A percentile compares a stretch with the other conserved stretches of the same genome.
Conservation (phyloP, 306 rosid species). For the Styphnolobium japonicum region DNA sequence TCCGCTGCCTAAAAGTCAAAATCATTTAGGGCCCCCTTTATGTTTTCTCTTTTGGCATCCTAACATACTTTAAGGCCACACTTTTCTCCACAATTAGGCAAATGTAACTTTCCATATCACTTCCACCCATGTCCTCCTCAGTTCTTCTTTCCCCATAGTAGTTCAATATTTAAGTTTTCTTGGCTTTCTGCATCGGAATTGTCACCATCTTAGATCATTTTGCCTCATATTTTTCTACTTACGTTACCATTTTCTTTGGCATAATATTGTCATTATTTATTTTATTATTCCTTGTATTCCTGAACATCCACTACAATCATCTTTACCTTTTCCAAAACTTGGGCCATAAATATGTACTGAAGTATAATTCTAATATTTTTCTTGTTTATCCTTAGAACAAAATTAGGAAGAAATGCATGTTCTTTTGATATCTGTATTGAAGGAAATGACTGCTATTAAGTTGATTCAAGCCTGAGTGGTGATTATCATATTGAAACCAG, state of each 20-base stretch:
- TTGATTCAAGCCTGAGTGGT: not conserved
- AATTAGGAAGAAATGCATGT: not conserved
- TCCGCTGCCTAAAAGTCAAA: constrained; percentile 4
- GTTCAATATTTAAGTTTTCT: not conserved
- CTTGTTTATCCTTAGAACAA: not conserved
- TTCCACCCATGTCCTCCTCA: not conserved
- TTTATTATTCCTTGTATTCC: not conserved
- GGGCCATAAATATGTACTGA: not conserved
- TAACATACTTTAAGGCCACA: constrained; percentile 4
- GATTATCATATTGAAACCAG: constrained; percentile 6
- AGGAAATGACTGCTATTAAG: not conserved
- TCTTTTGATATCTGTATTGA: not conserved
- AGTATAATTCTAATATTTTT: not conserved
- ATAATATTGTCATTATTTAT: not conserved
- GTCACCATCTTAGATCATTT: not conserved
- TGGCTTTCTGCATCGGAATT: constrained; percentile 10
- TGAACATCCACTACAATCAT: not conserved
- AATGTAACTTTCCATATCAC: not conserved
- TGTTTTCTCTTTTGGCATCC: constrained; percentile 13
- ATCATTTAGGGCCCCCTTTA: not conserved
- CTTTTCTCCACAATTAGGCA: not conserved
- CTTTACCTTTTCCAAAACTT: not conserved
- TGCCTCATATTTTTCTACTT: not conserved
- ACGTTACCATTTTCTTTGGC: not conserved
- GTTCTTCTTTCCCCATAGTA: not conserved